These are phyloP conservation scores for Avicennia marina DNA, from an alignment of 257 asterid species.

Conservation along the genomic window DNA sequence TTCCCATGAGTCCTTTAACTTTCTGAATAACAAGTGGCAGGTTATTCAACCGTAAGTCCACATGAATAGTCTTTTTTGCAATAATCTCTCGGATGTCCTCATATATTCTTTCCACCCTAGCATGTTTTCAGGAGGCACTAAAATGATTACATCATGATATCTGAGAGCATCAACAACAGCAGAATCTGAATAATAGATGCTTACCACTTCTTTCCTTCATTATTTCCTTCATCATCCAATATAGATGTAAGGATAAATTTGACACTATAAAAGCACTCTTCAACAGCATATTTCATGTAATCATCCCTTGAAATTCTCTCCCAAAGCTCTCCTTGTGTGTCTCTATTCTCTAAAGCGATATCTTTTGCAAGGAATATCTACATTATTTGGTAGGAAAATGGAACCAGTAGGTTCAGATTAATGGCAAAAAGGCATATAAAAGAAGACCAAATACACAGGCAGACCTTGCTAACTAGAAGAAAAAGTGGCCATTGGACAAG, in stretches of 20 bases:
- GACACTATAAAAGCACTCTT: slow-evolving; percentile 70
- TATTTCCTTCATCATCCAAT: slow-evolving; percentile 72
- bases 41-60: slow-evolving; percentile 58
- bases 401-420: slow-evolving; percentile 14
- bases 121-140: slow-evolving; percentile 21
- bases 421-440: slow-evolving; percentile 12
- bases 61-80: slow-evolving; percentile 40
- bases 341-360: slow-evolving; percentile 77
- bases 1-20: slow-evolving; percentile 85
- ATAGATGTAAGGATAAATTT: slow-evolving; percentile 65
- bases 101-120: slow-evolving; percentile 85
- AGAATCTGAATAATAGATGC: slow-evolving; percentile 10
- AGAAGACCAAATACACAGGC: slow-evolving; percentile 14
- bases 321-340: slow-evolving; percentile 86
- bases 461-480: slow-evolving; percentile 94
- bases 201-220: slow-evolving; percentile 90
- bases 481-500: slow-evolving; percentile 98
- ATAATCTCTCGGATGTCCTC: slow-evolving; percentile 58
- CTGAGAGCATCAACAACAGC: slow-evolving; percentile 16
- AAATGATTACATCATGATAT: slow-evolving; percentile 19
- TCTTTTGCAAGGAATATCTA: slow-evolving; percentile 92
- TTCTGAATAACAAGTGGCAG: slow-evolving; percentile 81
- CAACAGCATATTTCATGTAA: slow-evolving; percentile 93
- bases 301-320: slow-evolving; percentile 92
- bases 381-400: slow-evolving; percentile 12